Conservation (phyloP, 2,329 filamentous ascomycete genomes). For the Elsinoe necatrix region DNA sequence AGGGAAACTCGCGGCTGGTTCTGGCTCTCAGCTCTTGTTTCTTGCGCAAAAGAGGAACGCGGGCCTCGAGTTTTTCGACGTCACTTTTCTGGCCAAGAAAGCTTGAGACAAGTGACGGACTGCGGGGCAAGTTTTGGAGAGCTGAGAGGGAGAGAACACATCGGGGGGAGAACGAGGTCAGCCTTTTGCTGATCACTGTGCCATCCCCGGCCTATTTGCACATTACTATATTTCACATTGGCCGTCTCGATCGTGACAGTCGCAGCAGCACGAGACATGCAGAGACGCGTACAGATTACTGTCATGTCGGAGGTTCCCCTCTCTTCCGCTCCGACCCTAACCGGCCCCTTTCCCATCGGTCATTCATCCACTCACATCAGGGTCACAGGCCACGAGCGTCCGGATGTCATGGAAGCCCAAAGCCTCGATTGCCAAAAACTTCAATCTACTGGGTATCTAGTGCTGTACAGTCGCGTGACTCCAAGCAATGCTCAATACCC, state of each 20-base stretch:
- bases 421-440: neutral
- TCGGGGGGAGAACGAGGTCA: neutral
- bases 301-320: neutral
- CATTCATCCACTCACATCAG: neutral
- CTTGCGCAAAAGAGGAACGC: neutral
- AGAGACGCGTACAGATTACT: neutral
- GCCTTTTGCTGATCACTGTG: neutral
- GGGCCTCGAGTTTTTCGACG: neutral
- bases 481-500: neutral
- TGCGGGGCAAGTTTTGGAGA: neutral
- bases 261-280: neutral
- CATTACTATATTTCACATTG: neutral
- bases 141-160: neutral
- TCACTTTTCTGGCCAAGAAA: conserved; percentile 4
- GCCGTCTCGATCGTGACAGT: neutral
- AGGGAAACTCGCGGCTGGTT: neutral
- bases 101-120: neutral
- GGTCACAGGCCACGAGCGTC: neutral
- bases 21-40: conserved; percentile 4
- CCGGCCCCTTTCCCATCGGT: neutral
- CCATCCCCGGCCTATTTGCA: neutral
- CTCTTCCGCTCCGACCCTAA: neutral
- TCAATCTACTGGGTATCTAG: conserved; percentile 12
- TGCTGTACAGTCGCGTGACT: neutral
- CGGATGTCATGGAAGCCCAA: neutral